Evolutionary conservation across 768 basidiomycete species (phyloP), one percentile per base, ranked within the genome.

Genomic region (Clitopilus hobsonii): DNA sequence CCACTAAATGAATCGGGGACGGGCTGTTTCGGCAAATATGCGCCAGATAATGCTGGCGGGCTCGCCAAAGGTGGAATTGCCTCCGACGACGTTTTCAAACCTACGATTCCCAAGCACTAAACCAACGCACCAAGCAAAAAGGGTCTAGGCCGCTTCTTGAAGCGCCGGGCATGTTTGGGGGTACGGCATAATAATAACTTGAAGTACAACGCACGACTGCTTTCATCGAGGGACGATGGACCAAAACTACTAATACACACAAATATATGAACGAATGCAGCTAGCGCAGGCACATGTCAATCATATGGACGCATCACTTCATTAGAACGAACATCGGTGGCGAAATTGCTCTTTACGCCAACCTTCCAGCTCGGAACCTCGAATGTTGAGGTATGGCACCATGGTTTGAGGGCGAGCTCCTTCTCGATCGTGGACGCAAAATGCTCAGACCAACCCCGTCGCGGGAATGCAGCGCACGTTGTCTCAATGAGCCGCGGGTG

Each of bases 341-440:
- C 76, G 59, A 81, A 81, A 53, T 74, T 73, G 58, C 78, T 79
- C 51, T 60, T 60, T n/a, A 69, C 67, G 14, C 77, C 78, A 49
- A 65, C 60, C 60, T 63, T 70, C 77, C 77, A 79, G 58, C 66
- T 66, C 7, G 78, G 74, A 5, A 70, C 59, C 58, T 80, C 79
- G 56, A 80, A 81, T 27, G 74, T 70, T 28, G 74, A 63, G n/a
- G 71, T 71, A 63, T 79, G 77, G 63, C 75, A 79, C 78, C 78
- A 80, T 26, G 76, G 78, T 60, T 80, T 80, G 48, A 74, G 64
- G 25, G 61, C 27, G 32, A 78, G 65, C 63, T 81, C 79, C 56
- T 69, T 69, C 63, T 77, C 74, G 57, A 81, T 71, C 28, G 74
- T 72, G 18, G 58, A 52, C 5, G 69, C 73, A 54, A 80, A 81